Evolutionary conservation across 495 filamentous ascomycete genomes (phyloP).

Genomic region (Penicillium canescens): DNA sequence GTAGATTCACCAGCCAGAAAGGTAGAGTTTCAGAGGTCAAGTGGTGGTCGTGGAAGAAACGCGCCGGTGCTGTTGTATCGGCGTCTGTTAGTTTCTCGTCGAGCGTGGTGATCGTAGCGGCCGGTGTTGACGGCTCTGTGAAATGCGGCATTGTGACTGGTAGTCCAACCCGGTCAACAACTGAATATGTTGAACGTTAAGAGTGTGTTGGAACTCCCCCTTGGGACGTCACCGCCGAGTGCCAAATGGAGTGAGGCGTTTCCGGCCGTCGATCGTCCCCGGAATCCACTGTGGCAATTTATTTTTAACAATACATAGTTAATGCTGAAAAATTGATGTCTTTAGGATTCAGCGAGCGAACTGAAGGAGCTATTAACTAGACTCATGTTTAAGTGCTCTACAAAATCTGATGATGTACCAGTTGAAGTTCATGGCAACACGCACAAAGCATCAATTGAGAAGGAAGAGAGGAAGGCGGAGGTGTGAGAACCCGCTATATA

Average conservation of each 20-base stretch:
- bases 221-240: constrained; percentile 18
- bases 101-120: constrained; percentile 23
- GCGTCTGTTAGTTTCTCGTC: constrained; percentile 26
- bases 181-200: background rate
- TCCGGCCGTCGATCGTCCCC: constrained; percentile 2
- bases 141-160: constrained; percentile 14
- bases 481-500: too few species aligned
- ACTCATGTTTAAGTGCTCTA: too few species aligned
- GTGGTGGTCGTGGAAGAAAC: constrained; percentile 7
- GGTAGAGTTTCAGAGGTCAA: constrained; percentile 42
- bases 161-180: background rate
- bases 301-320: background rate
- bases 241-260: too few species aligned
- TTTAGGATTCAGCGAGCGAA: too few species aligned
- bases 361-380: too few species aligned
- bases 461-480: too few species aligned
- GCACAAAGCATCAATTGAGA: too few species aligned
- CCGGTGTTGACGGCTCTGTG: constrained; percentile 15
- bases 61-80: constrained; percentile 11
- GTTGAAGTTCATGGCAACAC: too few species aligned
- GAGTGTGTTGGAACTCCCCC: background rate
- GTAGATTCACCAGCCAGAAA: constrained; percentile 83
- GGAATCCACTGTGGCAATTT: constrained; percentile 6
- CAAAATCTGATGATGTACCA: too few species aligned
- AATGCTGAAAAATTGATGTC: too few species aligned